phyloP scores from a whole-genome alignment of 805 yeast genomes.

The Lipomyces starkeyi region DNA sequence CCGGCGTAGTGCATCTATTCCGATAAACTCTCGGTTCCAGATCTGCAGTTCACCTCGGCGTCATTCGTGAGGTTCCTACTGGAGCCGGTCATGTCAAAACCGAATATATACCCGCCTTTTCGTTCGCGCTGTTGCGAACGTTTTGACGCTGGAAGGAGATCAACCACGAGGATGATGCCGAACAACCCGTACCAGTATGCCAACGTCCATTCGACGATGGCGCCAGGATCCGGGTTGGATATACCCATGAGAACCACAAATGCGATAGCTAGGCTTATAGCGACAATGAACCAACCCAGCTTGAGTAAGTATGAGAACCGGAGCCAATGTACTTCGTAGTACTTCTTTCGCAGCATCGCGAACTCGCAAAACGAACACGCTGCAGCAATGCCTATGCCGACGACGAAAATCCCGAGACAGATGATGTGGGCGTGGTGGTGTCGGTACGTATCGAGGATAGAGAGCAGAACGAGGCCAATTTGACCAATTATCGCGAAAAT shows the following conservation, averaged over 20 bases:
- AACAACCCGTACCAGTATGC: conserved; percentile 84
- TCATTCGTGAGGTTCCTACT: neutral
- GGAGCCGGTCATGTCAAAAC: neutral
- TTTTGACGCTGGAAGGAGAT: conserved; percentile 58
- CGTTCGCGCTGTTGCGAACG: conserved; percentile 26
- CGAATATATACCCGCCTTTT: conserved; percentile 13
- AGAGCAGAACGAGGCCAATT: conserved; percentile 72
- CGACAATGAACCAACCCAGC: conserved; percentile 66
- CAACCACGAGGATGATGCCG: conserved; percentile 67
- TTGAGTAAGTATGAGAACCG: conserved; percentile 57
- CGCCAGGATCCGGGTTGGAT: conserved; percentile 50
- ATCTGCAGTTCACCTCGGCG: neutral
- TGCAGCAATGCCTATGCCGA: conserved; percentile 62
- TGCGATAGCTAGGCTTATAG: conserved; percentile 69
- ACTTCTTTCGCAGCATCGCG: conserved; percentile 53
- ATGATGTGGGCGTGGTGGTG: conserved; percentile 61
- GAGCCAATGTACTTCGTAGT: conserved; percentile 49
- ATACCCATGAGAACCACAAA: conserved; percentile 58
- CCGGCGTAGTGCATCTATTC: neutral
- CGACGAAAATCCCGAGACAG: conserved; percentile 77
- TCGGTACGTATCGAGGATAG: conserved; percentile 70
- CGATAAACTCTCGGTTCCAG: neutral
- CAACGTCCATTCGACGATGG: conserved; percentile 80
- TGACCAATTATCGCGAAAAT: conserved; percentile 63
- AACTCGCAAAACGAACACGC: conserved; percentile 54